Base-by-base conservation (phyloP, 1,284 basidiomycete genomes). In the Ceratobasidium sp. region DNA sequence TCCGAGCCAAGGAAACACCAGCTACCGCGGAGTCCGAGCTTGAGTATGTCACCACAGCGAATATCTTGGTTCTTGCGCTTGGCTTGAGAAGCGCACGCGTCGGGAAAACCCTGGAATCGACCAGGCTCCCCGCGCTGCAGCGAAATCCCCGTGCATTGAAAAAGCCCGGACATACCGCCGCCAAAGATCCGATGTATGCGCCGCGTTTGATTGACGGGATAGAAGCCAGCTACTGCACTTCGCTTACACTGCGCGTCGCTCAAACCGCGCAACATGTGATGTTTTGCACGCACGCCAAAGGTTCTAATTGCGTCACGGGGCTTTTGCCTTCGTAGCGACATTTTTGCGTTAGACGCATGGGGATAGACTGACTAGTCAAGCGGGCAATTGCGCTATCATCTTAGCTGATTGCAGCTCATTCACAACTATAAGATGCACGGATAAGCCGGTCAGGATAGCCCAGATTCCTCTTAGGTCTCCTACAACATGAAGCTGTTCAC, bases 271-370 rank as follows among this genome's bases (percentile, higher is more conserved):
- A 49, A 64, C 62, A 49, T 49, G 62, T 64, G 46, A 49, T 27
- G 31, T 8, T 27, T 51, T 27, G 48, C 27, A 37, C 43, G 34
- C 46, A 19, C n/a, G 48, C 22, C 22, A 34, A 59, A 19, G 7
- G 22, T 48, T 46, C 31, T 34, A n/a, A n/a, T 41, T n/a, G 48
- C 71, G 59, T 73, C 71, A 72, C 58, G 49, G 51, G 71, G 24
- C n/a, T 19, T 48, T 43, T 49, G 27, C 43, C 62, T 54, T 63
- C 39, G 37, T 24, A 54, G 71, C 71, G 71, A 63, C 49, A 43
- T 73, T 73, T 73, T 73, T 54, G 59, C 71, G 71, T 29, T 34
- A 39, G 14, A 48, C 37, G 22, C 27, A 73, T 73, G 71, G 71
- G 49, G 71, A 63, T 73, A 63, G 3, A n/a, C 13, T 73, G 59